These are phyloP conservation scores for Corrigiola litoralis DNA, from an alignment of 179 eudicot genomes.

Conservation along the genomic window DNA sequence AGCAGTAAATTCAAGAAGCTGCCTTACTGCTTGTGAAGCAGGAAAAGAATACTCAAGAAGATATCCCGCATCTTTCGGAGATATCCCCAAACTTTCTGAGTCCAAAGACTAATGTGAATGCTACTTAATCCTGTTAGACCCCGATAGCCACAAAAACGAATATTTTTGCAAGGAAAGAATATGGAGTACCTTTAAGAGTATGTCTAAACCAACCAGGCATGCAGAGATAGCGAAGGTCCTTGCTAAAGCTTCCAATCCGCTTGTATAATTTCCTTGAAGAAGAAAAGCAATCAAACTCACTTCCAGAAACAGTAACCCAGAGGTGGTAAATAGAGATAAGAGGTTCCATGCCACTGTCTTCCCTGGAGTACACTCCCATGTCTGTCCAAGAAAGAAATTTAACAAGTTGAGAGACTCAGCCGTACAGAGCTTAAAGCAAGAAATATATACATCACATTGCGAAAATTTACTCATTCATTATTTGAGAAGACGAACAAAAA, in stretches of 20 bases:
- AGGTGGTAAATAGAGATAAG: slow-evolving; percentile 66
- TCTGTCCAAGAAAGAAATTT: slow-evolving; percentile 35
- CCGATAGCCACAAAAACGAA: background rate
- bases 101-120: no score
- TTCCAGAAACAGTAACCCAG: slow-evolving; percentile 79
- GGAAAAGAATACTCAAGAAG: background rate
- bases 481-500: background rate
- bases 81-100: no score
- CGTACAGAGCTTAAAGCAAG: background rate
- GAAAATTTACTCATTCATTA: background rate
- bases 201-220: slow-evolving; percentile 61
- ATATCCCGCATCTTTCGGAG: background rate
- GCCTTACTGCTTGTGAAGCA: background rate
- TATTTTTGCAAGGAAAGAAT: background rate
- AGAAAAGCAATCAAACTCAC: slow-evolving; percentile 88
- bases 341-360: slow-evolving; percentile 65
- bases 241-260: slow-evolving; percentile 68
- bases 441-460: background rate
- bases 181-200: slow-evolving; percentile 59
- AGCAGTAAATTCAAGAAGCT: background rate
- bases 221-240: slow-evolving; percentile 73
- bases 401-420: background rate
- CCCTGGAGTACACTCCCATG: slow-evolving; percentile 76
- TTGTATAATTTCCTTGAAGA: slow-evolving; percentile 74
- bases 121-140: background rate